Base-by-base conservation (phyloP, 768 basidiomycete species). In the Russula griseocarnosa region DNA sequence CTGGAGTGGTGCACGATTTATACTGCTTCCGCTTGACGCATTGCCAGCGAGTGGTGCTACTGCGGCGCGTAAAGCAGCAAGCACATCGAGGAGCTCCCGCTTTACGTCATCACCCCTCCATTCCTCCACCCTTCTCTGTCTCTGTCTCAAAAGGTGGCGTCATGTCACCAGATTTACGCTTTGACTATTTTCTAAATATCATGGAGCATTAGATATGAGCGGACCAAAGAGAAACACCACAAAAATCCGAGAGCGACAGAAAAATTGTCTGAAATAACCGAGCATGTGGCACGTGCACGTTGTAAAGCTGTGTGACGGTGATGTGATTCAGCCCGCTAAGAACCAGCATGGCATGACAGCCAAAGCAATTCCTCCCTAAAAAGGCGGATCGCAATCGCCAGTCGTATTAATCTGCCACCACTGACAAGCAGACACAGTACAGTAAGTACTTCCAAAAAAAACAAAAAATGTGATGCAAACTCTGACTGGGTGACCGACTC, bases 321-420 rank as follows among this genome's bases (percentile, higher is more conserved):
- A 22, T 44, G 22, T 36, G 40, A 22, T 44, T 44, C 9, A n/a
- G 9, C 26, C n/a, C 26, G 6, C 14, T 52, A 40, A 65, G 22
- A 60, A 11, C 63, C 63, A 65, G 5, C 59, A 59, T 11, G 63
- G 63, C 63, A 11, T 32, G 34, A 34, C 10, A 11, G 10, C 6
- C 30, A 30, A 30, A 5, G 30, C 30, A 30, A 30, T 30, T 30
- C 11, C 34, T 34, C 34, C 11, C 11, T 34, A 34, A 34, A 34
- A 34, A 9, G 32, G 34, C 34, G 34, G 34, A 1, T 32, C 32
- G 11, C 10, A 34, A 0, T 28, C 28, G 28, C 5, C 28, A 28
- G 34, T 34, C 34, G 34, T 34, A 1, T 11, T 11, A 11, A 34
- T 34, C 34, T 3, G 34, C 34, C 11, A 34, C 34, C 34, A 34